Evolutionary conservation across 2,329 filamentous ascomycete genomes (phyloP).

Genomic region (Colletotrichum theobromicola): DNA sequence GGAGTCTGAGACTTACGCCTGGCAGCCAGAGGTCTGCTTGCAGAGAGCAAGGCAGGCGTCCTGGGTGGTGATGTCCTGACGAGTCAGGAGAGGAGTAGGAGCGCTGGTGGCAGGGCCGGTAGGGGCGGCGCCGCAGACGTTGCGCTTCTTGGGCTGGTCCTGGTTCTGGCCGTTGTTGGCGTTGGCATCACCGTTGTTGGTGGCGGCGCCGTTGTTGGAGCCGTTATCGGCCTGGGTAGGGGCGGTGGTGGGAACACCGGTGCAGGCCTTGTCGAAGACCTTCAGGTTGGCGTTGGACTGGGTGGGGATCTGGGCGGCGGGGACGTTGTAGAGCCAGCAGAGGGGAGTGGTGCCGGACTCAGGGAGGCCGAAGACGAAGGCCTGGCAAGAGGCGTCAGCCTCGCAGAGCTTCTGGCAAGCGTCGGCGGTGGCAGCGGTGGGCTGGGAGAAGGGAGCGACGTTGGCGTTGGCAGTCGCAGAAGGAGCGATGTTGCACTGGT

Average conservation of each 20-base stretch:
- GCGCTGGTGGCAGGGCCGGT: constrained; percentile 1
- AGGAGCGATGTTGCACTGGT: not conserved
- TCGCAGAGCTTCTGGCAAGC: not conserved
- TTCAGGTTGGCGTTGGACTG: not conserved
- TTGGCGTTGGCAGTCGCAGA: not conserved
- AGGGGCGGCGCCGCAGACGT: constrained; percentile 12
- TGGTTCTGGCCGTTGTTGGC: not conserved
- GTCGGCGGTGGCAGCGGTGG: not conserved
- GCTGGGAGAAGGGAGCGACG: not conserved
- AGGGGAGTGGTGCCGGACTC: not conserved
- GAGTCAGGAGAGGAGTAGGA: not conserved
- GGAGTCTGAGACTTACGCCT: constrained; percentile 17
- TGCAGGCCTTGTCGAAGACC: not conserved
- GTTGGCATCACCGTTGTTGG: not conserved
- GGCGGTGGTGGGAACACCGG: not conserved
- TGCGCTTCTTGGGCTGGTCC: not conserved
- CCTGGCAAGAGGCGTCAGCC: not conserved
- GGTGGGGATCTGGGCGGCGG: not conserved
- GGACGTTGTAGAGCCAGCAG: not conserved
- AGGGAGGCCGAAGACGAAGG: not conserved
- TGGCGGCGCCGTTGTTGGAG: not conserved
- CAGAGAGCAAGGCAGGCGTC: constrained; percentile 12
- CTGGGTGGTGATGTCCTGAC: constrained; percentile 8
- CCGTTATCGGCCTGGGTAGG: not conserved
- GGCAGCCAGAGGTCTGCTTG: constrained; percentile 24